Base-by-base conservation (phyloP, 495 filamentous ascomycete genomes). In the Penicillium canescens region DNA sequence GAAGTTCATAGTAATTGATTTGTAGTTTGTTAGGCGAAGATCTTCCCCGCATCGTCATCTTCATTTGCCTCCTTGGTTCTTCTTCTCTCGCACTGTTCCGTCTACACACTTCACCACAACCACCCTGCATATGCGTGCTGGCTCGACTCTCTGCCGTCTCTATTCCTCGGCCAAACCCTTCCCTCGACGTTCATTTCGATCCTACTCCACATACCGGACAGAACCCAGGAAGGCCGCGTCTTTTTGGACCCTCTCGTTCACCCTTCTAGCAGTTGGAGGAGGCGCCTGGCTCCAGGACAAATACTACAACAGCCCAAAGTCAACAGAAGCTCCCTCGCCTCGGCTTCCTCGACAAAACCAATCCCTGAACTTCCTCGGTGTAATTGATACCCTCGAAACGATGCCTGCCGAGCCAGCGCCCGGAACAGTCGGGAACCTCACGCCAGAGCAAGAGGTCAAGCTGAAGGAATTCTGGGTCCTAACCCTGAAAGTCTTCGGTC, bases 401-500 rank as follows among this genome's bases (percentile, higher is more conserved):
- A 76, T 75, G 69, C 55, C 73, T 45, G 49, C 59, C 55, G 62
- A 75, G 52, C 74, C 69, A 45, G 76, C 84, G 18, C 86, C 88
- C 23, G 94, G 94, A 46, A 85, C 92, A 53, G 86, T 92, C 36
- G 91, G 89, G 54, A 96, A 86, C 64, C 83, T 98, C 45, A 97
- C 94, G 16, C 67, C 82, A 6, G 92, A 96, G 57, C 86, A 98
- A 68, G 90, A 96, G 59, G 84, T 79, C 57, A 97, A 95, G 71
- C 75, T 98, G 45, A 86, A 86, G 64, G 88, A 93, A 66, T 80
- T 98, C 62, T 98, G 94, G 94, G 68, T 80, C 8, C 75, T 85
- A 42, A 78, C 88, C 21, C 78, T 97, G 52, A 86, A 87, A 42
- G 81, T 96, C 42, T 96, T 92, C 67, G 90, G 88, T 36, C 83